phyloP scores from a whole-genome alignment of 495 filamentous ascomycete genomes.

The Copromyces sp. region DNA sequence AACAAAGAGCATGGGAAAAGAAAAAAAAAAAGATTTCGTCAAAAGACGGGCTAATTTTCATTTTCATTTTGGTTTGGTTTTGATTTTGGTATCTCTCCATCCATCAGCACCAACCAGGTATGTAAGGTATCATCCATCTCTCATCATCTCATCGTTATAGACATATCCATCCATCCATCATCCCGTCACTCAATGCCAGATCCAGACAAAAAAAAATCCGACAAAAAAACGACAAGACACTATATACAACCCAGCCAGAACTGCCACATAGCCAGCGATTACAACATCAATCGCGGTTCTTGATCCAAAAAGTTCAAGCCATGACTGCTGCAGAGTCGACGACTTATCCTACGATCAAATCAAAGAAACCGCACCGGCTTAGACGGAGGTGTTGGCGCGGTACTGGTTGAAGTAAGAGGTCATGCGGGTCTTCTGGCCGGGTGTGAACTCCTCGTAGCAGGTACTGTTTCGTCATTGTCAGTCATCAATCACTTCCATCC shows the following conservation, averaged over 20 bases:
- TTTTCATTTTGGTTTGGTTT: too few relatives aligned
- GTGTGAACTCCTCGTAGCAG: conserved; percentile 39
- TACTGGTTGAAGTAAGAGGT: conserved; percentile 30
- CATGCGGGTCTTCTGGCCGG: conserved; percentile 37
- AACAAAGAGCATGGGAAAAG: too few relatives aligned
- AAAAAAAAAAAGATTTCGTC: too few relatives aligned
- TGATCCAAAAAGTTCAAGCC: too few relatives aligned
- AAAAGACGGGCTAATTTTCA: not conserved
- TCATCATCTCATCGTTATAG: not conserved
- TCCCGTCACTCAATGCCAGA: not conserved
- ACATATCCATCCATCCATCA: not conserved
- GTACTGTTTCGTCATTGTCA: conserved; percentile 13
- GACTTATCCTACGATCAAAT: not conserved
- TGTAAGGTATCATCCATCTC: not conserved
- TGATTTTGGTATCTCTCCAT: not conserved
- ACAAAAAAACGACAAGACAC: too few relatives aligned
- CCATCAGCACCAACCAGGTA: not conserved
- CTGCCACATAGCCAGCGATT: too few relatives aligned
- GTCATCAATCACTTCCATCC: not conserved
- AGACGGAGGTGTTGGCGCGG: conserved; percentile 18
- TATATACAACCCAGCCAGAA: too few relatives aligned
- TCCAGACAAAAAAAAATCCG: not conserved
- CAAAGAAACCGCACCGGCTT: not conserved
- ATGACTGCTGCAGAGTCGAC: not conserved
- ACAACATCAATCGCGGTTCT: too few relatives aligned